A percentile compares a stretch with the other conserved stretches of the same genome.
Evolutionary conservation across 2,329 filamentous ascomycete species (phyloP).

Genomic region (Trichoderma asperellum): DNA sequence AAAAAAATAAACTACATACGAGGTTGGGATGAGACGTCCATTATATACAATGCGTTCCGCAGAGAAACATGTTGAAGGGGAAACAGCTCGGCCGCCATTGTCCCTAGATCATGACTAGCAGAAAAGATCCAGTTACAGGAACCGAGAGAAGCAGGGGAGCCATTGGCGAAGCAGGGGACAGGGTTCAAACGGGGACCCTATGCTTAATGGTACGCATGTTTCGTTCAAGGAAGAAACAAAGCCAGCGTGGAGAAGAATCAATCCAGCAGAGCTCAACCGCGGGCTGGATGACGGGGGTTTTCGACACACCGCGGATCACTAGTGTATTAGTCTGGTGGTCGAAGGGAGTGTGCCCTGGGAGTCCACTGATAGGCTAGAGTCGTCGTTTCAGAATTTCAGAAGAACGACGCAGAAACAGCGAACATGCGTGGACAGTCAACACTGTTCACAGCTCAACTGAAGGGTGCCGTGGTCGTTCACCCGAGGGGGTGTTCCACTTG

Average conservation of each 20-base stretch:
- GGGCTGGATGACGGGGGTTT: conserved; percentile 25
- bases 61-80: conserved; percentile 17
- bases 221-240: conserved; percentile 9
- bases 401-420: conserved; percentile 12
- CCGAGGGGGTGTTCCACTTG: too few relatives aligned
- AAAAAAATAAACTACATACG: conserved; percentile 11
- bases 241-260: conserved; percentile 12
- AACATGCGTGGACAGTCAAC: conserved; percentile 8
- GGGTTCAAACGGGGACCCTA: conserved; percentile 17
- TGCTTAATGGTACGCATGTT: conserved; percentile 29
- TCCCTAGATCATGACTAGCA: conserved; percentile 24
- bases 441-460: too few relatives aligned
- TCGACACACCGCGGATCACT: conserved; percentile 28
- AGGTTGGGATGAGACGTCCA: conserved; percentile 27
- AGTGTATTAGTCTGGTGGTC: conserved; percentile 11
- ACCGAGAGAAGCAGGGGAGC: conserved; percentile 22
- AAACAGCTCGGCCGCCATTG: not conserved
- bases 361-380: conserved; percentile 29
- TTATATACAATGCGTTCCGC: conserved; percentile 27
- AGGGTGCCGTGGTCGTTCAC: too few relatives aligned
- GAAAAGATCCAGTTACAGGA: conserved; percentile 28
- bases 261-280: conserved; percentile 28
- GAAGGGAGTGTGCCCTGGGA: conserved; percentile 27
- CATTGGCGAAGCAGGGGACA: conserved; percentile 30
- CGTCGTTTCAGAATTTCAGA: conserved; percentile 30